phyloP scores from a whole-genome alignment of 495 filamentous ascomycete genomes.

The Letharia columbiana region DNA sequence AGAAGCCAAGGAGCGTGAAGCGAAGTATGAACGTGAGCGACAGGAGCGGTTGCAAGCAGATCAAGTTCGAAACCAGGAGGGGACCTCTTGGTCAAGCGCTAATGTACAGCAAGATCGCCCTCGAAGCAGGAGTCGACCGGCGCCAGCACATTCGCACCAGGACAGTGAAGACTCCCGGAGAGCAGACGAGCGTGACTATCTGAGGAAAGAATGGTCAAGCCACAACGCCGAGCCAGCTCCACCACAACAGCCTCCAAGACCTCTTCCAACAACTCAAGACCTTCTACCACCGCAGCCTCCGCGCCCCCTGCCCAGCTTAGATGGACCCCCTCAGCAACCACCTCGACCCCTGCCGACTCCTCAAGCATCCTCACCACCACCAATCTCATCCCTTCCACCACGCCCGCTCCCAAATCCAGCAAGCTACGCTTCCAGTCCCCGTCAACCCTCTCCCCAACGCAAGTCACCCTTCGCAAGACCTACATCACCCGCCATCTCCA shows the following conservation, averaged over 20 bases:
- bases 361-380: constrained; percentile 24
- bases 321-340: constrained; percentile 30
- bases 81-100: constrained; percentile 26
- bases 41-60: constrained; percentile 45
- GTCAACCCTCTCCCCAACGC: constrained; percentile 23
- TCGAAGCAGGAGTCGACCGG: constrained; percentile 36
- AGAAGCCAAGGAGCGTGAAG: constrained; percentile 75
- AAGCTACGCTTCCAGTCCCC: constrained; percentile 41
- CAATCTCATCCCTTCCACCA: constrained; percentile 19
- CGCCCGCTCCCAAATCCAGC: constrained; percentile 47
- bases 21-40: constrained; percentile 72
- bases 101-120: constrained; percentile 31
- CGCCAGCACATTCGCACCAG: constrained; percentile 25
- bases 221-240: constrained; percentile 34
- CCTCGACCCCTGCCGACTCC: constrained; percentile 34
- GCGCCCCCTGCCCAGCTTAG: constrained; percentile 24
- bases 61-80: constrained; percentile 26
- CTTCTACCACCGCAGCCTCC: constrained; percentile 6
- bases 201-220: constrained; percentile 59
- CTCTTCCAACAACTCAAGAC: constrained; percentile 27
- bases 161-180: constrained; percentile 56
- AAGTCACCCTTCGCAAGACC: constrained; percentile 29
- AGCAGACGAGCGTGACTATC: constrained; percentile 64
- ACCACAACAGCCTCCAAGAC: constrained; percentile 33
- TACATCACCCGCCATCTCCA: constrained; percentile 27